Conservation (phyloP, 768 basidiomycete species). For the Kwoniella heveanensis region DNA sequence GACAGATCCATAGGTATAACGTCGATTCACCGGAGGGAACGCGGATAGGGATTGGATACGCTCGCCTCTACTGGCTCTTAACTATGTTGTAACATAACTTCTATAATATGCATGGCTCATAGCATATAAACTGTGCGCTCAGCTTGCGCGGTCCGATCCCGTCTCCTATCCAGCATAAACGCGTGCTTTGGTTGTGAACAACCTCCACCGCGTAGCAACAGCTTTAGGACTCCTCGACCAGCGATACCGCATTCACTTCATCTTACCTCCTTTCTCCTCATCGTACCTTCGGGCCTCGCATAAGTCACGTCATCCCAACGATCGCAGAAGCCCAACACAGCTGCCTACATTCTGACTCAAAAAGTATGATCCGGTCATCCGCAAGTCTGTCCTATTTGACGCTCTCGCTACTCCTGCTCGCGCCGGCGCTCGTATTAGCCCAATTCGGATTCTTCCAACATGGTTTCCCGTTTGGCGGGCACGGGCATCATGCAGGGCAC, state of each 20-base stretch:
- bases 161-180: no score
- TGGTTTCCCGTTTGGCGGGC: conserved; percentile 31
- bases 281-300: no score
- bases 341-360: neutral
- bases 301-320: no score
- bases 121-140: neutral
- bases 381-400: neutral
- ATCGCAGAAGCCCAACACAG: neutral
- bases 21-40: no score
- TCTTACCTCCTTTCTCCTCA: no score
- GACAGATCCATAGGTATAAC: no score
- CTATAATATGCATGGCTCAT: neutral
- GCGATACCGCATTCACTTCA: no score
- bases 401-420: neutral
- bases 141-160: no score
- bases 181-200: no score
- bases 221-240: no score
- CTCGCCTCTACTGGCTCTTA: neutral
- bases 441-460: conserved; percentile 33
- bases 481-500: conserved; percentile 13
- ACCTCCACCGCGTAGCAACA: no score
- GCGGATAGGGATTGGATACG: no score
- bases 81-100: neutral
- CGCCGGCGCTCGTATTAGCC: neutral
- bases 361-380: neutral